A percentile compares a stretch with the other conserved stretches of the same genome.
Conservation (phyloP, 106 monocot species). For the Allium sativum region DNA sequence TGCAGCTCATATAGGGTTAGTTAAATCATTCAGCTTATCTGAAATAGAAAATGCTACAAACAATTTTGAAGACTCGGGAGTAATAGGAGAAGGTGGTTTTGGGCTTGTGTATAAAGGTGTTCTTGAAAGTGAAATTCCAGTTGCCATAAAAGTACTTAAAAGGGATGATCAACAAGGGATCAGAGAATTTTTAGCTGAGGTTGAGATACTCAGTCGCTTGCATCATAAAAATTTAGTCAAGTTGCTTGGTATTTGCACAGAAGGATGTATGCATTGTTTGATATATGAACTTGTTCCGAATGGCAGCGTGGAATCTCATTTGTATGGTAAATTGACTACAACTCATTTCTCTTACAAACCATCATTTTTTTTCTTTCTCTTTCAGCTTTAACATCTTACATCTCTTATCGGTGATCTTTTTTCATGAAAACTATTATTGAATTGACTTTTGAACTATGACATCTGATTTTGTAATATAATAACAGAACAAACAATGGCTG, state of each 20-base stretch:
- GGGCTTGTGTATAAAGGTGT: conserved; percentile 70
- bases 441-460: no score
- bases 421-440: no score
- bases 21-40: conserved; percentile 48
- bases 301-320: conserved; percentile 82
- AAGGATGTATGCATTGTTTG: conserved; percentile 48
- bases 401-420: no score
- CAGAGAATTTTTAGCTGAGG: conserved; percentile 73
- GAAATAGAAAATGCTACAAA: conserved; percentile 70
- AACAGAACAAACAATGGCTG: no score
- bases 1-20: conserved; percentile 43
- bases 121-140: conserved; percentile 49
- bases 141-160: conserved; percentile 82
- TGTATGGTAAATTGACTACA: conserved; percentile 41
- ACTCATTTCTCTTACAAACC: background rate
- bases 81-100: conserved; percentile 91
- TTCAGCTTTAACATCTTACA: background rate
- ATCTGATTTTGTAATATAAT: no score
- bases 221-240: conserved; percentile 86
- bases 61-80: conserved; percentile 42
- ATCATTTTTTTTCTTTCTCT: background rate
- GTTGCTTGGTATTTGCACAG: conserved; percentile 72
- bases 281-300: conserved; percentile 80
- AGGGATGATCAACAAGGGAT: conserved; percentile 71
- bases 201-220: conserved; percentile 87